Evolutionary conservation across 106 monocot species (phyloP).

Genomic region (Dendrobium chrysotoxum): DNA sequence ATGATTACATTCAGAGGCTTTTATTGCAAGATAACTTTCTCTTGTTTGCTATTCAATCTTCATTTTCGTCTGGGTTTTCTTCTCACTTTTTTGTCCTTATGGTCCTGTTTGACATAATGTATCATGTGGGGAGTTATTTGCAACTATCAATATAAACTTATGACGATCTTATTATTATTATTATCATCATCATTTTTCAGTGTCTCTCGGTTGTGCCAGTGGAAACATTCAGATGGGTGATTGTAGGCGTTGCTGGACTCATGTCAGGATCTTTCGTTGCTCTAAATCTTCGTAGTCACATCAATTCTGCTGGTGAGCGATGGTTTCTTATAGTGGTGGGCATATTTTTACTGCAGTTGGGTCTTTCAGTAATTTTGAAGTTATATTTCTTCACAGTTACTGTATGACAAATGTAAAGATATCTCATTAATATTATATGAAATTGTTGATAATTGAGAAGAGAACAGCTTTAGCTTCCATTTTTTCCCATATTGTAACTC

Average conservation of each 20-base stretch:
- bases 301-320: constrained; percentile 72
- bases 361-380: constrained; percentile 67
- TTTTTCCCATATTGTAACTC: background rate
- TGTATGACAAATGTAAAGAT: constrained; percentile 27
- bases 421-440: background rate
- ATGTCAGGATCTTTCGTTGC: constrained; percentile 90
- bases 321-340: constrained; percentile 86
- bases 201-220: constrained; percentile 77
- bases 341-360: constrained; percentile 80
- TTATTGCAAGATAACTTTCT: too few relatives aligned
- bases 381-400: constrained; percentile 85
- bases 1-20: too few relatives aligned
- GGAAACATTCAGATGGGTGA: constrained; percentile 90
- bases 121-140: too few relatives aligned
- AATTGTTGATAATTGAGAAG: background rate
- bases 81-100: too few relatives aligned
- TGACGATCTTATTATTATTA: too few relatives aligned
- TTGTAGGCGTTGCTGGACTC: constrained; percentile 87
- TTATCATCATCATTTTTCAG: constrained; percentile 22
- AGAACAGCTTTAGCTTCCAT: background rate
- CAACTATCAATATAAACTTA: too few relatives aligned
- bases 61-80: too few relatives aligned
- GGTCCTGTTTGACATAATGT: too few relatives aligned
- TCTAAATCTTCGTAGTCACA: constrained; percentile 74
- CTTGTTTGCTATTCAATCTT: too few relatives aligned